Base-by-base conservation (phyloP, 306 rosid genomes). In the Urtica urens region DNA sequence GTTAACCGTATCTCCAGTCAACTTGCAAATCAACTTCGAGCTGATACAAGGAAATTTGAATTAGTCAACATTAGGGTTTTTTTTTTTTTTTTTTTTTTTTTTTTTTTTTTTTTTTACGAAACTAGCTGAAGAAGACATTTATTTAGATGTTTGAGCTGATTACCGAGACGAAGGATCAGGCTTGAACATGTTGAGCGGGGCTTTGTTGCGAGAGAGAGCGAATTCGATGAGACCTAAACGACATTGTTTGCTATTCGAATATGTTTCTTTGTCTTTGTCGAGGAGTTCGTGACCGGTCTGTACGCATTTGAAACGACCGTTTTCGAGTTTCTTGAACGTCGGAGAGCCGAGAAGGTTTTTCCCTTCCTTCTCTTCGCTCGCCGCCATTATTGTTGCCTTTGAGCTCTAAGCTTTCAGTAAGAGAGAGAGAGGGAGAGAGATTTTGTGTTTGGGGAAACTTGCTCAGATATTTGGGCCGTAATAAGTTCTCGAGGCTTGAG, bases 81-180 rank as follows among this genome's bases (percentile, higher is more conserved):
- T n/a, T n/a, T n/a, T 47, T 47, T 14, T 11, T 8, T 4, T 8
- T 2, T 9, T 7, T 14, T 23, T 25, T 24, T 23, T 31, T 22
- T 10, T 26, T 26, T 13, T 24, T 24, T 18, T 12, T 27, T 15
- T 25, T 12, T 27, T 29, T 14, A 13, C 24, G 11, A 6, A 15
- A 27, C n/a, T 13, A 33, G 26, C 2, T 17, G 14, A 10, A 14
- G 20, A 40, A 38, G 27, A 7, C 3, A 26, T 1, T 3, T 5
- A 28, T 23, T 26, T 53, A 28, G 23, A 23, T 7, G 15, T n/a
- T n/a, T 38, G 28, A 30, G 53, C 40, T n/a, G 31, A 11, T 35
- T 76, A 88, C 95, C 94, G 82, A n/a, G 56, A 77, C 49, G 77
- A 70, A 59, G 97, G 81, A 47, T 90, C 87, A 60, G 68, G 84